Percentiles rank a stretch among this genome's conserved stretches.
phyloP scores from a whole-genome alignment of 2,329 filamentous ascomycete genomes.

The Metarhizium guizhouense region DNA sequence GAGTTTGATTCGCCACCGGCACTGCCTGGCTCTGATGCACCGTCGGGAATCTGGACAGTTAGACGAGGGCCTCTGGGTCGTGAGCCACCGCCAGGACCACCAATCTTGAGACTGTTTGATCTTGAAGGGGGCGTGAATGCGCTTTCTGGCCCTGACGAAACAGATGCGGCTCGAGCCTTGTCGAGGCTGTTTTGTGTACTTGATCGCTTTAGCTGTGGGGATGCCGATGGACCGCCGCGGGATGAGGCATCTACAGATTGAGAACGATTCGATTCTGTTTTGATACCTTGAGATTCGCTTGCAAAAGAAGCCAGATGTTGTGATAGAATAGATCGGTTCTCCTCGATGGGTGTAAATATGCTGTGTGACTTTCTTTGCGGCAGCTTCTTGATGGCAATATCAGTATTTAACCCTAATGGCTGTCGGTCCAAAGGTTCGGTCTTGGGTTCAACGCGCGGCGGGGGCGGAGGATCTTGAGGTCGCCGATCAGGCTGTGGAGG shows the following conservation, averaged over 20 bases:
- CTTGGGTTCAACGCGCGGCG: constrained; percentile 39
- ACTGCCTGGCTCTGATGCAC: constrained; percentile 68
- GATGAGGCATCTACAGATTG: constrained; percentile 57
- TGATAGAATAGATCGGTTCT: constrained; percentile 78
- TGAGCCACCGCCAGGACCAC: constrained; percentile 46
- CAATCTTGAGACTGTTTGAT: constrained; percentile 64
- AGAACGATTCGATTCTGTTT: constrained; percentile 40
- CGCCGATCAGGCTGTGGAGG: constrained; percentile 35
- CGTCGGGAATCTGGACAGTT: constrained; percentile 91
- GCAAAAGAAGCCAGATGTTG: constrained; percentile 69
- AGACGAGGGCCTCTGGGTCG: constrained; percentile 71
- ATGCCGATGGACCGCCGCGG: constrained; percentile 41
- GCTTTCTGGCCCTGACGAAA: constrained; percentile 57
- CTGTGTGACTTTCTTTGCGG: constrained; percentile 77
- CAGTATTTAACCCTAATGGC: constrained; percentile 40
- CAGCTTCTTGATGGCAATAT: constrained; percentile 48
- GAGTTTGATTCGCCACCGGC: constrained; percentile 65
- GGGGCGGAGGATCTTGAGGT: constrained; percentile 41
- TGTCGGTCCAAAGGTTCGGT: constrained; percentile 39
- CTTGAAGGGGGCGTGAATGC: constrained; percentile 63
- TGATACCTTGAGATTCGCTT: constrained; percentile 36
- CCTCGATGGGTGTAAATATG: constrained; percentile 96
- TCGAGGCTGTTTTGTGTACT: constrained; percentile 37
- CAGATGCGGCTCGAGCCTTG: constrained; percentile 39
- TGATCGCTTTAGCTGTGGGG: constrained; percentile 44